These are phyloP conservation scores for Fonsecaea erecta DNA, from an alignment of 2,329 filamentous ascomycete genomes.

Conservation along the genomic window DNA sequence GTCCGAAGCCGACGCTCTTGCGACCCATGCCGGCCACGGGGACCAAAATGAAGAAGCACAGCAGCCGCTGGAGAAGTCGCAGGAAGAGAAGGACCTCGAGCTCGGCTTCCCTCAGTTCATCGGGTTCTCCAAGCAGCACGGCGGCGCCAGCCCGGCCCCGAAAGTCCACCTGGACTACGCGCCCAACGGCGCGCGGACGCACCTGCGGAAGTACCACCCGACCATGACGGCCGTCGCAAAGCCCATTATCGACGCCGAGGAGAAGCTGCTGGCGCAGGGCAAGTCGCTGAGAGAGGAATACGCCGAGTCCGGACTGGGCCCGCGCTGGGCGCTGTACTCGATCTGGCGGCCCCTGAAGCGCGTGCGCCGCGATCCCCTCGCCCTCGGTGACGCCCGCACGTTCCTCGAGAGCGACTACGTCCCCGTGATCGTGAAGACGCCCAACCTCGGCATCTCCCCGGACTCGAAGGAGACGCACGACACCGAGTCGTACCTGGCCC, in stretches of 20 bases:
- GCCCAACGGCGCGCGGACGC: conserved; percentile 38
- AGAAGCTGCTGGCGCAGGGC: conserved; percentile 43
- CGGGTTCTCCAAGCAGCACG: conserved; percentile 32
- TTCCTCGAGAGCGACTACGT: conserved; percentile 33
- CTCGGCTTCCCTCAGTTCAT: conserved; percentile 38
- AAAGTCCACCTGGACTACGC: conserved; percentile 42
- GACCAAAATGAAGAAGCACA: conserved; percentile 5
- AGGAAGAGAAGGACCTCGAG: conserved; percentile 33
- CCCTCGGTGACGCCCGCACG: conserved; percentile 32
- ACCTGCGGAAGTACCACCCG: conserved; percentile 39
- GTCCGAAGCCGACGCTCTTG: conserved; percentile 37
- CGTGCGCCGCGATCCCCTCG: conserved; percentile 34
- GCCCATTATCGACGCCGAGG: conserved; percentile 38
- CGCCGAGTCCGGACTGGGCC: conserved; percentile 24
- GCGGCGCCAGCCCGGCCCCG: conserved; percentile 39
- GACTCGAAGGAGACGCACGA: conserved; percentile 26
- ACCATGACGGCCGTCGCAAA: conserved; percentile 30
- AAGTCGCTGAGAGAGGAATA: conserved; percentile 31
- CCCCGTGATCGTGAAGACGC: conserved; percentile 29
- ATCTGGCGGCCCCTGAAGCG: conserved; percentile 36
- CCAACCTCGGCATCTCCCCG: conserved; percentile 28
- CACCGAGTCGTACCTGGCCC: conserved; percentile 30
- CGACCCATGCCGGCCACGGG: conserved; percentile 34
- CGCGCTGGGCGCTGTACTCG: conserved; percentile 36
- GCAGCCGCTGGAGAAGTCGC: conserved; percentile 14